A percentile compares a stretch with the other conserved stretches of the same genome.
Conservation (phyloP, 2,329 filamentous ascomycete species). For the Colletotrichum coccodes region DNA sequence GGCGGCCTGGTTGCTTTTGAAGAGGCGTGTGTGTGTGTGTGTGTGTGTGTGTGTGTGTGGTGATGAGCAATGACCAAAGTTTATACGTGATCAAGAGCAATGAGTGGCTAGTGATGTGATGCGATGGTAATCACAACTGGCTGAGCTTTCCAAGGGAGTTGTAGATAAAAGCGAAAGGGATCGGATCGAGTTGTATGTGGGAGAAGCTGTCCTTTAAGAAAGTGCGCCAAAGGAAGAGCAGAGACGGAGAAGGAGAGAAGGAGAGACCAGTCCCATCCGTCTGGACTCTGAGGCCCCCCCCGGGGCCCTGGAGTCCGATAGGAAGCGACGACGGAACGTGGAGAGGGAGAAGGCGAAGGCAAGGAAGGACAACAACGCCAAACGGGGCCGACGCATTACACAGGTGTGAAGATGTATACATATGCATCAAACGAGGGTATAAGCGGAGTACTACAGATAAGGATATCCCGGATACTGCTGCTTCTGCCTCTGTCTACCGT, state of each 20-base stretch:
- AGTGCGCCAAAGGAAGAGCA: constrained; percentile 13
- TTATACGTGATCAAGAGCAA: constrained; percentile 21
- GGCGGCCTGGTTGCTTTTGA: constrained; percentile 10
- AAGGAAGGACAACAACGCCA: constrained; percentile 15
- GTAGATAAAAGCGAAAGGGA: background rate
- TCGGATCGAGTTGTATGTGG: background rate
- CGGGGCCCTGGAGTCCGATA: constrained; percentile 19
- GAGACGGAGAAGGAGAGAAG: background rate
- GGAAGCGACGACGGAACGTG: constrained; percentile 28
- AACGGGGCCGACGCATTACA: constrained; percentile 6
- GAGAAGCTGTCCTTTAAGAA: constrained; percentile 29
- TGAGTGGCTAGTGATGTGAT: background rate
- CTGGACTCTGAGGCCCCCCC: background rate
- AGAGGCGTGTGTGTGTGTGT: background rate
- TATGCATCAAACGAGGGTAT: constrained; percentile 4
- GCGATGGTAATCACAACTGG: background rate
- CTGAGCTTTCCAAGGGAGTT: constrained; percentile 7
- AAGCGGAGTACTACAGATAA: constrained; percentile 1
- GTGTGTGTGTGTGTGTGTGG: background rate
- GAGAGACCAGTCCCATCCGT: constrained; percentile 5
- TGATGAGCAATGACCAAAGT: constrained; percentile 1
- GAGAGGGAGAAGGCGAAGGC: constrained; percentile 6
- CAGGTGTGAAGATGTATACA: background rate
- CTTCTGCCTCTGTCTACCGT: background rate
- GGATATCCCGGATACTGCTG: constrained; percentile 23